A percentile compares a stretch with the other conserved stretches of the same genome.
Conservation (phyloP, 768 basidiomycete genomes). For the Leucocoprinus birnbaumii region DNA sequence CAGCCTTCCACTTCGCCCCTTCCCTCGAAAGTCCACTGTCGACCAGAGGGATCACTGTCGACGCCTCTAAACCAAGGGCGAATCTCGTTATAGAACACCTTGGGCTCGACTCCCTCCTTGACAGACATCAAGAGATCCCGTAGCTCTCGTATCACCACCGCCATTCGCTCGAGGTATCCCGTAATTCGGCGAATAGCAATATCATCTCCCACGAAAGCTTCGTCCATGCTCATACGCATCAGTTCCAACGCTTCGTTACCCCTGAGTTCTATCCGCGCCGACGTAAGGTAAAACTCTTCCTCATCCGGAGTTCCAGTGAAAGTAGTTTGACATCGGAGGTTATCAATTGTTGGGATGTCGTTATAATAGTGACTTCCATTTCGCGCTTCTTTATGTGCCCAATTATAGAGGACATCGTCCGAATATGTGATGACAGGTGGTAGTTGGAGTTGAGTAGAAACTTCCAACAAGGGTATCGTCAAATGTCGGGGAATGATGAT, state of each 20-base stretch:
- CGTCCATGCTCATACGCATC: constrained; percentile 86
- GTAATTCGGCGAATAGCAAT: constrained; percentile 63
- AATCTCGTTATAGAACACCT: constrained; percentile 66
- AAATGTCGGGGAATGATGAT: constrained; percentile 69
- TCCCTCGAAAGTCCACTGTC: constrained; percentile 62
- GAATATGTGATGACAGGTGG: constrained; percentile 91
- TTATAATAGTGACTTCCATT: constrained; percentile 18
- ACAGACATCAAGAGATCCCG: constrained; percentile 58
- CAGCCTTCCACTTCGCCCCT: constrained; percentile 43
- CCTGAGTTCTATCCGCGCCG: constrained; percentile 81
- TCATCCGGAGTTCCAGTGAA: constrained; percentile 85
- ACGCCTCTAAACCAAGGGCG: constrained; percentile 82
- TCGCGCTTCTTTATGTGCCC: constrained; percentile 40
- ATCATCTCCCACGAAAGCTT: constrained; percentile 75
- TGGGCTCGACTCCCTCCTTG: constrained; percentile 68
- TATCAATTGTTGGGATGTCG: constrained; percentile 47
- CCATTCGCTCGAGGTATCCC: constrained; percentile 61
- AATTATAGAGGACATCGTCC: constrained; percentile 91
- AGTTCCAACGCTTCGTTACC: constrained; percentile 83
- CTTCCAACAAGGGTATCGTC: constrained; percentile 70
- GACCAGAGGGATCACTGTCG: constrained; percentile 39
- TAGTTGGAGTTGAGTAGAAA: constrained; percentile 68
- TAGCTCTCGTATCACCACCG: constrained; percentile 63
- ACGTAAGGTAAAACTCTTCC: constrained; percentile 83
- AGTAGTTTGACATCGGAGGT: constrained; percentile 60